Base-by-base conservation (phyloP, 202 grass and related monocot genomes). In the Setaria viridis region DNA sequence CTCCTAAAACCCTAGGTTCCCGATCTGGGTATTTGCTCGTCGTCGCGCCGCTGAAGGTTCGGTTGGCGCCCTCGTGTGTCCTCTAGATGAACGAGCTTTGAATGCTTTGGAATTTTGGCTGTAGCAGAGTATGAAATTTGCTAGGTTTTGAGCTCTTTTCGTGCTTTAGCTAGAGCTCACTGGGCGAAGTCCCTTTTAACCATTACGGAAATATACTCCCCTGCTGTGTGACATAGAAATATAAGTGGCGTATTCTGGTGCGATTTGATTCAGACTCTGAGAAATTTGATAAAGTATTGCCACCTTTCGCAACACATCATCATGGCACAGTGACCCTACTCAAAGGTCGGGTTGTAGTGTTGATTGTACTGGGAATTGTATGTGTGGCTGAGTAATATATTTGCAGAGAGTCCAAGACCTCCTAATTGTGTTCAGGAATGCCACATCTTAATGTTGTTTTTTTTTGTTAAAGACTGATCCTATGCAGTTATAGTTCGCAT, bases 1-100 rank as follows among this genome's bases (percentile, higher is more conserved):
- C 54, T 58, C 64, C 15, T 84, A 74, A 70, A 91, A 88, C 85
- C 82, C 85, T 91, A 85, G 42, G 15, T 47, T 51, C 82, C 33
- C 66, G 85, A 91, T 91, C 85, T 66, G 78, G 71, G 3, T 8
- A 11, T 11, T 80, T 64, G 47, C 76, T 56, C 46, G 25, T 10
- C 11, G 54, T 14, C 19, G 37, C 55, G 6, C 70, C 3, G 71
- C 6, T 11, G 29, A 49, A 3, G 4, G 35, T 65, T 87, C 4
- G 34, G 2, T 57, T 5, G 17, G 56, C 6, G 29, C 34, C 42
- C 10, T 67, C 2, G 1, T 32, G 34, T 35, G 25, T 20, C 0
- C 6, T 32, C 35, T 55, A 29, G 15, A 14, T 46, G 37, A 62
- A 62, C n/a, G 54, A 53, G 6, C 6, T 13, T 62, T 6, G 15